These are phyloP conservation scores for Marsdenia floribunda DNA, from an alignment of 257 asterid genomes.

Conservation along the genomic window DNA sequence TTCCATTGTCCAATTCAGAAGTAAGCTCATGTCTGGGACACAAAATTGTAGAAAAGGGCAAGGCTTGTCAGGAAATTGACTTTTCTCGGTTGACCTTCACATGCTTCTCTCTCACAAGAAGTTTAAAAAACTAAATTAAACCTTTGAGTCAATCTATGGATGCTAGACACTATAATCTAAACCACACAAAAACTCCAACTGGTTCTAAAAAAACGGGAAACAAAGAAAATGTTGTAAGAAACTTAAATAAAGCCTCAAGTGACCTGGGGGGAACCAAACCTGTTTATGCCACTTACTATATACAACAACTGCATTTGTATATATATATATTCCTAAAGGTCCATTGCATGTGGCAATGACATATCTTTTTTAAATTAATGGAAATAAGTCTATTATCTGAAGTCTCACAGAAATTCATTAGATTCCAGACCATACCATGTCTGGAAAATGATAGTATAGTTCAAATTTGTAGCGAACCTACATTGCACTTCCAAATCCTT, in stretches of 20 bases:
- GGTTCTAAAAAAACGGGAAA: neutral
- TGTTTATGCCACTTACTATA: neutral
- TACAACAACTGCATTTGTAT: neutral
- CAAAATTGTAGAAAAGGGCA: neutral
- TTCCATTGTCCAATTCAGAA: neutral
- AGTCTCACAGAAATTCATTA: no score
- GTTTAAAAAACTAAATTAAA: neutral
- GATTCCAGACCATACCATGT: no score
- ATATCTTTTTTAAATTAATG: neutral
- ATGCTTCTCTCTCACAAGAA: neutral
- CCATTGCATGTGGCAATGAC: neutral
- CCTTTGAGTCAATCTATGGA: neutral
- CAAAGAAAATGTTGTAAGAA: no score
- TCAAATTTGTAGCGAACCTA: no score
- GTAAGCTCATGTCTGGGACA: neutral
- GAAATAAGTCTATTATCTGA: no score
- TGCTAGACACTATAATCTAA: no score
- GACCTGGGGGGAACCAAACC: neutral
- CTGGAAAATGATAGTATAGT: no score
- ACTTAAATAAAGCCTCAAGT: neutral
- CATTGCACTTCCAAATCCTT: no score
- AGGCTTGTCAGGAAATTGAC: conserved; percentile 12
- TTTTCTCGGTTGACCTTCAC: conserved; percentile 3
- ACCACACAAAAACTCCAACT: neutral
- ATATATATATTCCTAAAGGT: neutral